Conservation (phyloP, 73 alveolate genomes). For the Paramecium primaurelia region DNA sequence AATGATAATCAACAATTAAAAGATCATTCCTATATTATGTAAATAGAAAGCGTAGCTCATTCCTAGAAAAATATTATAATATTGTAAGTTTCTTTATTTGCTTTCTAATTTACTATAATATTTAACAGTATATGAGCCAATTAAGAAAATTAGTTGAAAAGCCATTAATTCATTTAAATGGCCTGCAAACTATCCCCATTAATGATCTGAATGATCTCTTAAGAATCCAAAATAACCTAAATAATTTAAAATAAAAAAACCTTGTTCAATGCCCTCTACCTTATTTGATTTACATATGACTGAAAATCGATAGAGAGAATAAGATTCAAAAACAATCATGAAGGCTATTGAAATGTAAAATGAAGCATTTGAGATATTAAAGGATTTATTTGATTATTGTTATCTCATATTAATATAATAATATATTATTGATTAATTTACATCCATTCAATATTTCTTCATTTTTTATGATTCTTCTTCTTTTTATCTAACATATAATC, state of each 20-base stretch:
- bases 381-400: not conserved
- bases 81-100: not conserved
- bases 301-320: constrained; percentile 1
- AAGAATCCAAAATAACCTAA: constrained; percentile 2
- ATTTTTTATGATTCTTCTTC: not conserved
- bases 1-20: not conserved
- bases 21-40: constrained; percentile 43
- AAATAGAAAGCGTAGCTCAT: not conserved
- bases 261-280: not conserved
- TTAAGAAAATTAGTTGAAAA: not conserved
- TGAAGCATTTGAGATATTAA: not conserved
- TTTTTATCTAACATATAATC: not conserved
- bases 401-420: not conserved
- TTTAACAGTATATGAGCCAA: not conserved
- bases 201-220: not conserved
- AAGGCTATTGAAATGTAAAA: not conserved
- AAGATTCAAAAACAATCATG: not conserved
- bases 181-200: constrained; percentile 7
- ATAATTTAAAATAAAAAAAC: not conserved
- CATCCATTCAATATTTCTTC: not conserved
- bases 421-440: not conserved
- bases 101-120: not conserved
- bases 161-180: not conserved
- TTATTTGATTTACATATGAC: not conserved
- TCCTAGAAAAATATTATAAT: constrained; percentile 45